Evolutionary conservation across 768 basidiomycete genomes (phyloP).

Genomic region (Phylloporus arenicola): DNA sequence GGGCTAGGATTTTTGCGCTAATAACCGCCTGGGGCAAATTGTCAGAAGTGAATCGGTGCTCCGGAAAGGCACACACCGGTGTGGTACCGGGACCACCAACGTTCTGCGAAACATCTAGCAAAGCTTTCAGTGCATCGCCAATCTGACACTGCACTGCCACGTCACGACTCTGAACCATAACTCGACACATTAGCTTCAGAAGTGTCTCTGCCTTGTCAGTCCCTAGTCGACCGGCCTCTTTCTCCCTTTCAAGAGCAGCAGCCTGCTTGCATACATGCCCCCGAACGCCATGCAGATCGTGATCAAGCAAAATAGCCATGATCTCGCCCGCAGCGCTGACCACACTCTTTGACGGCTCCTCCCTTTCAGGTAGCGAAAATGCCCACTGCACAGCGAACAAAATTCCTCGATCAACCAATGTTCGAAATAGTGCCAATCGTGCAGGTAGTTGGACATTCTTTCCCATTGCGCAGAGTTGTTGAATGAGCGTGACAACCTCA

Average conservation of each 20-base stretch:
- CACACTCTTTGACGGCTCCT: slow-evolving; percentile 47
- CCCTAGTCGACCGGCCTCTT: slow-evolving; percentile 48
- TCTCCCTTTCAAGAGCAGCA: slow-evolving; percentile 62
- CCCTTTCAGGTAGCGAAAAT: slow-evolving; percentile 60
- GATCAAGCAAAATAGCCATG: slow-evolving; percentile 79
- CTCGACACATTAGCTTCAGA: slow-evolving; percentile 65
- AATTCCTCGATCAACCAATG: slow-evolving; percentile 82
- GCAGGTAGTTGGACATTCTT: slow-evolving; percentile 92
- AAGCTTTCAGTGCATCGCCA: slow-evolving; percentile 76
- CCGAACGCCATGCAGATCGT: slow-evolving; percentile 84
- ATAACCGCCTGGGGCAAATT: slow-evolving; percentile 21
- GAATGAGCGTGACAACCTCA: slow-evolving; percentile 82
- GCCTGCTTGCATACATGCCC: slow-evolving; percentile 81
- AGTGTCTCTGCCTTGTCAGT: slow-evolving; percentile 69
- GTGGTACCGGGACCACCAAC: slow-evolving; percentile 33
- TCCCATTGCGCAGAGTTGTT: slow-evolving; percentile 91
- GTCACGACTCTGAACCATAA: slow-evolving; percentile 77
- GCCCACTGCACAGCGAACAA: slow-evolving; percentile 94
- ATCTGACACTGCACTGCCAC: slow-evolving; percentile 86
- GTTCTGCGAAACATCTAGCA: slow-evolving; percentile 70
- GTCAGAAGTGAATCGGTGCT: slow-evolving; percentile 3
- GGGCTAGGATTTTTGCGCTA: slow-evolving; percentile 44
- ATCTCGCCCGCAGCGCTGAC: slow-evolving; percentile 84
- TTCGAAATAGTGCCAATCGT: slow-evolving; percentile 80
- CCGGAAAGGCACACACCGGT: slow-evolving; percentile 24